phyloP scores from a whole-genome alignment of 1,139 yeast species.

The Yamadazyma songkhlaensis region DNA sequence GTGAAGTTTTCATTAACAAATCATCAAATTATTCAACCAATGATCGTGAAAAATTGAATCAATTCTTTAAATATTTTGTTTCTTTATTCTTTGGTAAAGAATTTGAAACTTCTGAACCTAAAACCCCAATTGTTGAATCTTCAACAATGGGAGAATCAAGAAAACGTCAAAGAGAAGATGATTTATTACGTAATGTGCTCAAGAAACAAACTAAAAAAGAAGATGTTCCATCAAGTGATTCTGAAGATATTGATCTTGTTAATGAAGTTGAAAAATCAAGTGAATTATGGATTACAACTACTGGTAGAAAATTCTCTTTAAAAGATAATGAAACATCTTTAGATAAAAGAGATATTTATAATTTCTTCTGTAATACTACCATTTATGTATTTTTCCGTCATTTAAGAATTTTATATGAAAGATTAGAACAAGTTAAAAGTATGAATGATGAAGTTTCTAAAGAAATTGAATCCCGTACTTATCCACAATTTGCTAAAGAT shows the following conservation, averaged over 20 bases:
- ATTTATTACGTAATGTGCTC: constrained; percentile 70
- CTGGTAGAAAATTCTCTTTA: constrained; percentile 32
- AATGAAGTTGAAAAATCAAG: constrained; percentile 58
- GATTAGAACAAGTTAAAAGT: constrained; percentile 73
- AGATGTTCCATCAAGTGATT: constrained; percentile 33
- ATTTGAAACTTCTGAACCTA: constrained; percentile 23
- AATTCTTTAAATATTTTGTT: constrained; percentile 69
- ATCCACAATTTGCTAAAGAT: constrained; percentile 85
- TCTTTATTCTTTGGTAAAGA: constrained; percentile 64
- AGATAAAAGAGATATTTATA: constrained; percentile 50
- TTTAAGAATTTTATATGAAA: constrained; percentile 74
- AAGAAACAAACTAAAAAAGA: constrained; percentile 59
- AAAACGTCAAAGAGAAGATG: constrained; percentile 62
- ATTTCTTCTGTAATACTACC: constrained; percentile 87
- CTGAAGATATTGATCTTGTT: constrained; percentile 27
- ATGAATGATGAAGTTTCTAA: constrained; percentile 64
- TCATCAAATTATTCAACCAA: constrained; percentile 73
- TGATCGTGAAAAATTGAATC: constrained; percentile 77
- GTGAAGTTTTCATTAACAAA: constrained; percentile 66
- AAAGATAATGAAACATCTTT: constrained; percentile 21
- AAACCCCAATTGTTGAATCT: background rate
- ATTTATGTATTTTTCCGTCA: constrained; percentile 89
- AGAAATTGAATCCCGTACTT: constrained; percentile 64
- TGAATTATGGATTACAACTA: constrained; percentile 62
- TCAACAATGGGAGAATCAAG: constrained; percentile 11